Base-by-base conservation (phyloP, 768 basidiomycete genomes). In the Strobilomyces confusus region DNA sequence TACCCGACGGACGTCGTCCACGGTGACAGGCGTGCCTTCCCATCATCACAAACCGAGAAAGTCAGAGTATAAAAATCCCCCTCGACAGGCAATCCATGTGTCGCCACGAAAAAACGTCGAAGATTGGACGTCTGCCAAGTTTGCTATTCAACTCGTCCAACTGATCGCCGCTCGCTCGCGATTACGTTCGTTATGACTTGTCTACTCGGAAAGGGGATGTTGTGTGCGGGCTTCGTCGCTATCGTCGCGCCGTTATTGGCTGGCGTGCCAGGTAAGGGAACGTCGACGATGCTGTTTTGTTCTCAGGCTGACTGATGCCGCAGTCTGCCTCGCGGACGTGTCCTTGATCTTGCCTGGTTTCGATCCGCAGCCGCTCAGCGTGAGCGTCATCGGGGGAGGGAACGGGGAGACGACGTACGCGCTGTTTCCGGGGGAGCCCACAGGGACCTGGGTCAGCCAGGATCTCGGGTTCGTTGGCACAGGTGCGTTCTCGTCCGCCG, bases 341-440 rank as follows among this genome's bases (percentile, higher is more conserved):
- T 75, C 78, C n/a, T 60, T 78, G 36, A 77, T 70, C 53, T 68
- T 80, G 49, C 78, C 76, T 1, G 76, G 71, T 29, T 76, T 77
- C 48, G 73, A 79, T 51, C 70, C 72, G 17, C 75, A 75, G 60
- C 73, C 75, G 9, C 55, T 78, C 38, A 72, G 74, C 48, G 77
- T 72, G 40, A 67, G 71, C 55, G 62, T 70, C 36, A 37, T 77
- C n/a, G 77, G 77, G 7, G 19, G 6, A 4, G 7, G n/a, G 37
- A 38, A 25, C 11, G 75, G 76, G 19, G 62, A 66, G 42, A 78
- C 78, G 14, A 78, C 78, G 17, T 80, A 72, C 64, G 64, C 59
- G 19, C 50, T 78, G 42, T 59, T 69, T 6, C 67, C 73, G 36
- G 78, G 73, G 1, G 49, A 61, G 26, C 53, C 67, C 9, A 76